Evolutionary conservation across 306 rosid genomes (phyloP), one percentile per base, ranked within the genome.

Genomic region (Chamaecrista fasciculata): DNA sequence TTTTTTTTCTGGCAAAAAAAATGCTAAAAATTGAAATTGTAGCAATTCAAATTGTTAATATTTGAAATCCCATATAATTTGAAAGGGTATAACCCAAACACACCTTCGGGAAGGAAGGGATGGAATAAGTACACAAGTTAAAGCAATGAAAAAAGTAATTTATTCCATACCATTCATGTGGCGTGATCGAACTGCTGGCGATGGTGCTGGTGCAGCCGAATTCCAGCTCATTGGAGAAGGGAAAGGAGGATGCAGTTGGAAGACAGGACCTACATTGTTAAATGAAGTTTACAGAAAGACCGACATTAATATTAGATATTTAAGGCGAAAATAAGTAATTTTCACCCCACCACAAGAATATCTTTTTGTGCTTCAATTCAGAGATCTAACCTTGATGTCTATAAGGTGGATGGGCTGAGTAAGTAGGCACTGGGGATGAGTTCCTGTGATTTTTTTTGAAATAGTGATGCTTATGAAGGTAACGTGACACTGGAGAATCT

Each of bases 351-450:
- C 24, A 58, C 55, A 28, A 47, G 6, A 61, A 40, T 14, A 18
- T 72, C 33, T 33, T 69, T 24, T 36, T 46, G 31, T 21, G 36
- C n/a, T 69, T 61, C 62, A 42, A 61, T 16, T 10, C 18, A 48
- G 51, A 66, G 77, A 71, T 79, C 70, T 44, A 70, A 90, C 98
- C 98, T 84, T 78, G 86, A 63, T 52, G 75, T 42, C 58, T 77
- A 73, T 78, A 62, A 50, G 85, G 87, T 14, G 95, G 79, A 52
- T 80, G 84, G 62, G 73, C 69, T 5, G 33, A 37, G 46, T 81
- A 70, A 69, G 75, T 16, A 51, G 89, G 87, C 11, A 6, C 79
- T 51, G 82, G 80, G 56, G 84, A 11, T 16, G 64, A 14, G 10
- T 16, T 8, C 31, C n/a, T 33, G 46, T 16, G 19, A n/a, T 34